Evolutionary conservation across 331 rosid genomes (phyloP).

Genomic region (Prunus yedoensis): DNA sequence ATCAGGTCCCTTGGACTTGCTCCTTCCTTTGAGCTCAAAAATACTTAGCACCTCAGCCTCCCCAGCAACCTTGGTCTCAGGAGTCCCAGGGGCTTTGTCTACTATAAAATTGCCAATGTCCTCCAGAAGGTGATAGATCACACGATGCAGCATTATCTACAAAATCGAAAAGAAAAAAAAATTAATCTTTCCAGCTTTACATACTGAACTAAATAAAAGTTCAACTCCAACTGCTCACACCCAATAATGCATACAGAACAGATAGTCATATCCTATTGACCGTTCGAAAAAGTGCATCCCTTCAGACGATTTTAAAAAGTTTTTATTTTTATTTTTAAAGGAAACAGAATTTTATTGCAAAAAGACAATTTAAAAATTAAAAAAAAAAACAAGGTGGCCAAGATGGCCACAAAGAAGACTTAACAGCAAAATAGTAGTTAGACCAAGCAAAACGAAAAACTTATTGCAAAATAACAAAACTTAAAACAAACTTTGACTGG

Average conservation of each 20-base stretch:
- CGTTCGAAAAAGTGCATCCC: background rate
- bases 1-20: constrained; percentile 72
- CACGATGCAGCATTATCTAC: constrained; percentile 76
- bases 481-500: too few relatives aligned
- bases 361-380: too few relatives aligned
- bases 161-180: constrained; percentile 16
- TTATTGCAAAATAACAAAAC: too few relatives aligned
- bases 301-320: background rate
- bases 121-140: constrained; percentile 90
- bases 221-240: background rate
- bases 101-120: constrained; percentile 80
- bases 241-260: background rate
- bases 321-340: too few relatives aligned
- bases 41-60: constrained; percentile 80
- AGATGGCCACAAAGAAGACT: too few relatives aligned
- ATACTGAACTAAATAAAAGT: background rate
- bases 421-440: too few relatives aligned
- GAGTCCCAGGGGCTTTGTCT: constrained; percentile 92
- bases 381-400: too few relatives aligned
- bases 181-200: constrained; percentile 4
- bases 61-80: constrained; percentile 79
- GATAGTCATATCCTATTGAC: background rate
- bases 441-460: too few relatives aligned
- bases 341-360: too few relatives aligned
- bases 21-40: constrained; percentile 75